Percentiles rank a stretch among this genome's conserved stretches.
phyloP scores from a whole-genome alignment of 306 rosid species.

The Cercis canadensis region DNA sequence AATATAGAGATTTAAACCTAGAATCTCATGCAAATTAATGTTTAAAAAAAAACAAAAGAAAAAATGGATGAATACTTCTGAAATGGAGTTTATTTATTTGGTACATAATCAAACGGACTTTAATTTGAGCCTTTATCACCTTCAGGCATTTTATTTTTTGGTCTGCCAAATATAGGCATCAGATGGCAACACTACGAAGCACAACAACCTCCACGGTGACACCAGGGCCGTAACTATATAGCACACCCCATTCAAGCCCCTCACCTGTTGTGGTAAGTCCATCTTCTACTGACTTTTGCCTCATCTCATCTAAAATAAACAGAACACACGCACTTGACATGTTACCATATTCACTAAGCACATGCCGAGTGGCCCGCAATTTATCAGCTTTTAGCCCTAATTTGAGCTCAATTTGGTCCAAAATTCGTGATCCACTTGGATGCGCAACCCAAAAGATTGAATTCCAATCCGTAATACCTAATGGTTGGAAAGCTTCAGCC shows the following conservation, averaged over 20 bases:
- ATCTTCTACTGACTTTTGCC: neutral
- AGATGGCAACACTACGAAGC: no score
- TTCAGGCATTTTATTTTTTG: no score
- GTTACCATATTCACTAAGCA: slow-evolving; percentile 21
- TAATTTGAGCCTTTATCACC: no score
- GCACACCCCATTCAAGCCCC: neutral
- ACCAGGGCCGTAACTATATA: no score
- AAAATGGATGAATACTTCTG: no score
- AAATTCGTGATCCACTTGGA: slow-evolving; percentile 13
- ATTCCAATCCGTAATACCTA: neutral
- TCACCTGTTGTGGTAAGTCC: neutral
- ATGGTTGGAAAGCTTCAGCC: neutral
- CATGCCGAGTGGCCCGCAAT: neutral
- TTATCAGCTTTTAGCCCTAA: neutral
- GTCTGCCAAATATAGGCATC: no score
- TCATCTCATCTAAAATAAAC: slow-evolving; percentile 5
- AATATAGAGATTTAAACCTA: no score
- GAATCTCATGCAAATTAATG: no score
- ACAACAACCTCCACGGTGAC: no score
- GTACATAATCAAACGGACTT: no score
- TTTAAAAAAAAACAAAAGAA: no score
- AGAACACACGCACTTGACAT: neutral
- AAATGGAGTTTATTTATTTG: no score
- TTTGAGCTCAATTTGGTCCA: slow-evolving; percentile 4
- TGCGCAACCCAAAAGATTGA: slow-evolving; percentile 5